Conservation (phyloP, 179 eudicot species). For the Silene vulgaris region DNA sequence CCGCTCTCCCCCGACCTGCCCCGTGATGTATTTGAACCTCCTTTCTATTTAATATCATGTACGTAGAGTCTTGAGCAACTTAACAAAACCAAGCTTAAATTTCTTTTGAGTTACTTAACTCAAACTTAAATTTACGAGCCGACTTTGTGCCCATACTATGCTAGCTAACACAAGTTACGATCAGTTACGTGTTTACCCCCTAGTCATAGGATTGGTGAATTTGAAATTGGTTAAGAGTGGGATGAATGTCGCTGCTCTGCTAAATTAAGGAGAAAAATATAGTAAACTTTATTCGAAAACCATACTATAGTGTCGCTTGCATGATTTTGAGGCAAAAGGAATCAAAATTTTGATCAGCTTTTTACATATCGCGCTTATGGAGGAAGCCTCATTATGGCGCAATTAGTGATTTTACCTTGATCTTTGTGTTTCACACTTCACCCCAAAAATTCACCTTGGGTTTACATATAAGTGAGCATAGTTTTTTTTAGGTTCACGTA, state of each 20-base stretch:
- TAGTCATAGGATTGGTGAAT: background rate
- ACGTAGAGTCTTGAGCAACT: too few relatives aligned
- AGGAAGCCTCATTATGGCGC: slow-evolving; percentile 34
- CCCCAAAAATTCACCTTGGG: slow-evolving; percentile 42
- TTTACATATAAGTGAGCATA: too few relatives aligned
- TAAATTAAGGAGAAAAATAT: background rate
- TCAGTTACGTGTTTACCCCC: too few relatives aligned
- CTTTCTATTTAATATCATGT: too few relatives aligned
- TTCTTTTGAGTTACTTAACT: too few relatives aligned
- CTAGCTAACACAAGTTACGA: too few relatives aligned
- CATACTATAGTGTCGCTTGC: slow-evolving; percentile 29
- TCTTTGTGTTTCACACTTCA: slow-evolving; percentile 28
- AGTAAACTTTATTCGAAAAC: slow-evolving; percentile 26
- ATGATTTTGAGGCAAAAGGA: slow-evolving; percentile 46
- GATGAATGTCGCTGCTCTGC: slow-evolving; percentile 19
- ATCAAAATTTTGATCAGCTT: slow-evolving; percentile 27
- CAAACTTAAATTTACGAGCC: too few relatives aligned
- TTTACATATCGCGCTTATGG: slow-evolving; percentile 13
- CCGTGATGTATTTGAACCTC: too few relatives aligned
- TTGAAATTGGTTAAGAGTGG: slow-evolving; percentile 21
- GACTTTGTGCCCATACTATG: too few relatives aligned
- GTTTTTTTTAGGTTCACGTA: too few relatives aligned
- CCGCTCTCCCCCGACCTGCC: too few relatives aligned
- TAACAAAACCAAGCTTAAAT: too few relatives aligned
- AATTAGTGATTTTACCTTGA: slow-evolving; percentile 34